These are phyloP conservation scores for Malassezia nana DNA, from an alignment of 1,284 basidiomycete species.

Conservation along the genomic window DNA sequence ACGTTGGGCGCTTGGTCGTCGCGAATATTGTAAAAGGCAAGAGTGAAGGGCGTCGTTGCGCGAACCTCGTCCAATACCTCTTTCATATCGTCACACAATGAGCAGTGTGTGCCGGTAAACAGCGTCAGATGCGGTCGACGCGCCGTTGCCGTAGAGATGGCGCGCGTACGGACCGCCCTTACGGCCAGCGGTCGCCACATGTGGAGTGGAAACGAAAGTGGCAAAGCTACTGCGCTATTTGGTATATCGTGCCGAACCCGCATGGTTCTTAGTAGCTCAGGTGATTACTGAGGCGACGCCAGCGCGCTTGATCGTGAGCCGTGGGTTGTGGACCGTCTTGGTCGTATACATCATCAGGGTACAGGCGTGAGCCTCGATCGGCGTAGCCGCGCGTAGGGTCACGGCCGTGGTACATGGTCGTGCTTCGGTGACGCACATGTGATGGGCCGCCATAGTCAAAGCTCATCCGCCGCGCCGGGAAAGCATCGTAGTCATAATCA, in stretches of 20 bases:
- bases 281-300: background rate
- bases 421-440: constrained; percentile 11
- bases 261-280: background rate
- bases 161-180: background rate
- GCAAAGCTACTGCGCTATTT: no score
- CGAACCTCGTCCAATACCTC: constrained; percentile 22
- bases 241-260: no score
- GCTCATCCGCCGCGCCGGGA: background rate
- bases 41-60: constrained; percentile 19
- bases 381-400: background rate
- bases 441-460: background rate
- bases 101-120: constrained; percentile 42
- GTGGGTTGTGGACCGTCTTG: background rate
- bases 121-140: constrained; percentile 23
- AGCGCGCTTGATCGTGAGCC: constrained; percentile 1
- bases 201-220: no score
- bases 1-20: constrained; percentile 32
- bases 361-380: constrained; percentile 2
- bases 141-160: background rate
- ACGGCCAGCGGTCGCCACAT: no score
- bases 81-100: constrained; percentile 38
- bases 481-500: constrained; percentile 12
- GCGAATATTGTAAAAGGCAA: constrained; percentile 39
- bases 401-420: background rate
- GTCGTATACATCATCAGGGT: constrained; percentile 1